A percentile compares a stretch with the other conserved stretches of the same genome.
These are phyloP conservation scores for Aciculosporium take DNA, from an alignment of 2,329 filamentous ascomycete genomes.

Conservation along the genomic window DNA sequence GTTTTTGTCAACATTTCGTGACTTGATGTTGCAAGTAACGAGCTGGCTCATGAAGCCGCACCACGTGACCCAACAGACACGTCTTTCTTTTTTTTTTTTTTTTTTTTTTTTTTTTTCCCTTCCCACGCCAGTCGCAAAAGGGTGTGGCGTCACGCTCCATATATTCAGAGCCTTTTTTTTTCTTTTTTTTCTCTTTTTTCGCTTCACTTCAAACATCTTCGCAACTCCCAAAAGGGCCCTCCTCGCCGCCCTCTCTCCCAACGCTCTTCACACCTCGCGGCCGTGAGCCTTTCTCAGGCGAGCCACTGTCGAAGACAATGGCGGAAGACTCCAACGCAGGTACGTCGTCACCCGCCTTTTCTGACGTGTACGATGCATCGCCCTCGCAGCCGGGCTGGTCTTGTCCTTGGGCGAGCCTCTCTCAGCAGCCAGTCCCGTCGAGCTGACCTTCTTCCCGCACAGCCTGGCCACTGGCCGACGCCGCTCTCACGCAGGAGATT, in stretches of 20 bases:
- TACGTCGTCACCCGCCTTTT: conserved; percentile 3
- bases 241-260: neutral
- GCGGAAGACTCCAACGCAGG: conserved; percentile 14
- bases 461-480: conserved; percentile 62
- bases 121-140: too few relatives aligned
- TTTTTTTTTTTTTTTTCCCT: too few relatives aligned
- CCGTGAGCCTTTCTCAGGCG: conserved; percentile 40
- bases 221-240: conserved; percentile 4
- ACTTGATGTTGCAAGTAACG: too few relatives aligned
- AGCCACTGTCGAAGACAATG: conserved; percentile 15
- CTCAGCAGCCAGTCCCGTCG: too few relatives aligned
- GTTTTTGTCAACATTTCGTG: too few relatives aligned
- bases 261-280: conserved; percentile 18
- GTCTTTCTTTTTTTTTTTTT: too few relatives aligned
- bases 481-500: conserved; percentile 64
- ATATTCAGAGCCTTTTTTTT: conserved; percentile 3
- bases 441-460: conserved; percentile 1
- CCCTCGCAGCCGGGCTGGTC: neutral
- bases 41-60: neutral
- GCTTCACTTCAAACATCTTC: neutral
- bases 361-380: neutral
- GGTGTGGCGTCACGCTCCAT: conserved; percentile 2
- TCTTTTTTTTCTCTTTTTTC: neutral
- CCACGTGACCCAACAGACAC: neutral
- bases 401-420: neutral